phyloP scores from a whole-genome alignment of 2,329 filamentous ascomycete genomes.

The Fragosphaeria purpurea region DNA sequence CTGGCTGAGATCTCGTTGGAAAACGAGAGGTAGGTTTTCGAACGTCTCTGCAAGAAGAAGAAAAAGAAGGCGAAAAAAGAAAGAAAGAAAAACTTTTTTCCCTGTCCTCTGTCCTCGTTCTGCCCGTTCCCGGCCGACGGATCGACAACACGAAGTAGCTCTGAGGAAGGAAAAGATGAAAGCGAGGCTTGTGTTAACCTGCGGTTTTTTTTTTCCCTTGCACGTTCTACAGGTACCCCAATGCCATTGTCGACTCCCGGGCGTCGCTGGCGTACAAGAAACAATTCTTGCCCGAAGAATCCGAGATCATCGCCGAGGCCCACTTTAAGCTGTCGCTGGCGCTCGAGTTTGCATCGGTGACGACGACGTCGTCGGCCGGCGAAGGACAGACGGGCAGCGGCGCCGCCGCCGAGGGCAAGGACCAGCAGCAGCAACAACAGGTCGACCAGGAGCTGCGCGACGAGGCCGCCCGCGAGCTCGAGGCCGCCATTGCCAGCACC shows the following conservation, averaged over 20 bases:
- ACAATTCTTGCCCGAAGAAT: conserved; percentile 68
- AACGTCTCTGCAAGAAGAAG: not conserved
- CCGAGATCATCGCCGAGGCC: conserved; percentile 80
- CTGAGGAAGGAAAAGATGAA: conserved; percentile 12
- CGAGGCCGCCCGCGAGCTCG: conserved; percentile 61
- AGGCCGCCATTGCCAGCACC: conserved; percentile 64
- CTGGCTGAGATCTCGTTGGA: conserved; percentile 96
- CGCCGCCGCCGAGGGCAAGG: conserved; percentile 34
- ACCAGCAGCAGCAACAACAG: conserved; percentile 33
- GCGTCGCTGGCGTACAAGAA: conserved; percentile 70
- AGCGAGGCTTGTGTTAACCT: not conserved
- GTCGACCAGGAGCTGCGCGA: conserved; percentile 61
- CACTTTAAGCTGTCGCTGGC: conserved; percentile 95
- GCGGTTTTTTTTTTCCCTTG: not conserved
- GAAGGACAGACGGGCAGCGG: not conserved
- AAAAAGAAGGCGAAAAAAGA: not conserved
- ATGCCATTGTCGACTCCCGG: conserved; percentile 76
- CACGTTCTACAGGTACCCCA: conserved; percentile 49
- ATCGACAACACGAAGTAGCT: no score
- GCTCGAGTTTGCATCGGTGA: conserved; percentile 83
- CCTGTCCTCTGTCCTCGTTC: not conserved
- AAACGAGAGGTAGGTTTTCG: conserved; percentile 59
- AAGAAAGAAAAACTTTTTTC: not conserved
- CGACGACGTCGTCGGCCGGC: conserved; percentile 46
- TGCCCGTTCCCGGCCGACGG: not conserved